Percentiles rank a stretch among this genome's conserved stretches.
These are phyloP conservation scores for Debaryomyces psychrophilus DNA, from an alignment of 1,139 yeast genomes.

Conservation along the genomic window DNA sequence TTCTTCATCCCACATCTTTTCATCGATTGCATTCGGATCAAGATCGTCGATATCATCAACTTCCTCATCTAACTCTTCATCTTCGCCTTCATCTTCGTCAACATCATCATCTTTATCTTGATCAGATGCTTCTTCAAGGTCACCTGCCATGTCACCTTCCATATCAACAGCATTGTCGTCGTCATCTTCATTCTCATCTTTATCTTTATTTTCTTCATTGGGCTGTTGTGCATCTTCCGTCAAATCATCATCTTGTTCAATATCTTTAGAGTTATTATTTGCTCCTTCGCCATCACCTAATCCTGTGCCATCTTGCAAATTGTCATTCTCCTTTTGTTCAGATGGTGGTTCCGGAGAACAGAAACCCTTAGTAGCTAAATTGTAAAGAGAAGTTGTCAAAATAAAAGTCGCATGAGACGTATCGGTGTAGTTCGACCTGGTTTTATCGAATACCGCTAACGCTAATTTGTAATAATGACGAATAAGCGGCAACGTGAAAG, in stretches of 20 bases:
- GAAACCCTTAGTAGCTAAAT: conserved; percentile 82
- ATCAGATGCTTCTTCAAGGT: conserved; percentile 76
- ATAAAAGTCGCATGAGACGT: conserved; percentile 65
- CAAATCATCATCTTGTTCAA: conserved; percentile 90
- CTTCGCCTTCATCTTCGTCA: conserved; percentile 50
- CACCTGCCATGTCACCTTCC: conserved; percentile 97
- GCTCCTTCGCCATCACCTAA: conserved; percentile 97
- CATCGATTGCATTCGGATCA: conserved; percentile 95
- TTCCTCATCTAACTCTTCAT: conserved; percentile 81
- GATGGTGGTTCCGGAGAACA: conserved; percentile 87
- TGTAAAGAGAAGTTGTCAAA: conserved; percentile 57
- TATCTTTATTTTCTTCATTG: conserved; percentile 72
- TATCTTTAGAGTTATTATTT: conserved; percentile 72
- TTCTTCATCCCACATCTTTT: conserved; percentile 98
- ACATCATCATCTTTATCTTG: conserved; percentile 68
- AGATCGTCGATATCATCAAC: conserved; percentile 86
- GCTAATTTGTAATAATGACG: conserved; percentile 54
- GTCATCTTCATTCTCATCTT: conserved; percentile 60
- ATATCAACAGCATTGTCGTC: conserved; percentile 87
- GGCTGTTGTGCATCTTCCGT: conserved; percentile 86
- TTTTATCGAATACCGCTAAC: conserved; percentile 41
- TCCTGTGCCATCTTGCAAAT: conserved; percentile 89
- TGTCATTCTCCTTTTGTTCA: conserved; percentile 64
- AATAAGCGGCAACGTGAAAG: conserved; percentile 61
- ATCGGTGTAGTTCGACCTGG: conserved; percentile 50